Base-by-base conservation (phyloP, 805 yeast genomes). In the Saturnispora quitensis region DNA sequence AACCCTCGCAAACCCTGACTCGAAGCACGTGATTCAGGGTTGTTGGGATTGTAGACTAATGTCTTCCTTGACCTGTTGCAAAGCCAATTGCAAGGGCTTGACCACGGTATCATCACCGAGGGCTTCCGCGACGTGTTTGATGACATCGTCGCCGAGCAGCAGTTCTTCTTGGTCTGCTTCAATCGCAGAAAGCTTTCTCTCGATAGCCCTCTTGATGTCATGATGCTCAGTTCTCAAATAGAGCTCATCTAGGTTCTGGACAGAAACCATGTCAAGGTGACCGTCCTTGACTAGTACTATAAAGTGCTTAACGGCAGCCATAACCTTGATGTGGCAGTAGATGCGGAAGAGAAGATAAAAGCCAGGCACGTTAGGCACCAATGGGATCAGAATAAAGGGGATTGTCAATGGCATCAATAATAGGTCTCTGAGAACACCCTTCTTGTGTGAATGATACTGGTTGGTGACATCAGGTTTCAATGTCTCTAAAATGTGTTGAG, bases 311-410 rank as follows among this genome's bases (percentile, higher is more conserved):
- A 87, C 85, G 0, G 97, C 97, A 42, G 78, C 64, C 55, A 76
- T 71, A 0, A 96, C 96, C 59, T 84, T 85, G 62, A 82, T 74
- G 64, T 91, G 88, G 63, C 96, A 88, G 69, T 89, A 90, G 18
- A 85, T 74, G 55, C 98, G 73, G 63, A 85, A 90, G 3, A 85
- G 73, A 43, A 90, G 67, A 61, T 89, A 91, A 62, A 91, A 85
- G 0, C 96, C 96, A 0, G 98, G 98, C 20, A 90, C 78, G 60
- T 90, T 90, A 20, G 98, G 98, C 3, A 89, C 65, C n/a, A 90
- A 73, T 0, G 98, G 98, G 0, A 91, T 62, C 43, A 89, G 59
- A 0, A 88, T 89, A 43, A 90, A 65, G 2, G 98, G 98, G 3
- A 88, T 58, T 0, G 95, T 81, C 44, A 90, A 56, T 2, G 97